A percentile compares a stretch with the other conserved stretches of the same genome.
Conservation (phyloP, 495 filamentous ascomycete species). For the Annulohypoxylon stygium region DNA sequence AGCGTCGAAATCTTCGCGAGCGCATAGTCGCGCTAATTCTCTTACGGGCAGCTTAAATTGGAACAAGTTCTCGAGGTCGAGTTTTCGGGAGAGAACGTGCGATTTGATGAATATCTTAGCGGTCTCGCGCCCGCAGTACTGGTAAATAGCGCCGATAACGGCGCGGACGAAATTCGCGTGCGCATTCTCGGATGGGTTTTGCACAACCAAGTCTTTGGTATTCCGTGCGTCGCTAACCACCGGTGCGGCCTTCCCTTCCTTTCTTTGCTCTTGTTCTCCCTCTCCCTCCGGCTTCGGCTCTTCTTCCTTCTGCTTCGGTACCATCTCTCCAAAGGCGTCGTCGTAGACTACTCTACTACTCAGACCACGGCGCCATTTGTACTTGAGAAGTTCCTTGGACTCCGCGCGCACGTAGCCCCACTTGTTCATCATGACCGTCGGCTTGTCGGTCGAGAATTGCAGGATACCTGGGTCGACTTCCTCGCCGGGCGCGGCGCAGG, state of each 20-base stretch:
- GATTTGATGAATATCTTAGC: slow-evolving; percentile 83
- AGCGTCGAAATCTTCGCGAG: slow-evolving; percentile 86
- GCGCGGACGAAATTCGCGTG: slow-evolving; percentile 79
- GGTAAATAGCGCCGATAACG: slow-evolving; percentile 83
- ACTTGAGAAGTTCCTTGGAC: slow-evolving; percentile 53
- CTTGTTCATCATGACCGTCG: slow-evolving; percentile 65
- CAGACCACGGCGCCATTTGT: slow-evolving; percentile 76
- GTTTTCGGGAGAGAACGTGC: slow-evolving; percentile 83
- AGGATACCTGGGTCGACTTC: slow-evolving; percentile 96
- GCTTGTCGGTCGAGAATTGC: slow-evolving; percentile 75
- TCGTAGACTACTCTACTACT: slow-evolving; percentile 80
- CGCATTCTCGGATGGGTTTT: slow-evolving; percentile 51
- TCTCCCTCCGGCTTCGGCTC: background rate
- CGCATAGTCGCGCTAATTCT: slow-evolving; percentile 84
- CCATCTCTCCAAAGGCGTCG: slow-evolving; percentile 80
- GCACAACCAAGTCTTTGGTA: slow-evolving; percentile 32
- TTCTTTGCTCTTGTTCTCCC: slow-evolving; percentile 14
- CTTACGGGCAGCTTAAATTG: slow-evolving; percentile 83
- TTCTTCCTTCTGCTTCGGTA: slow-evolving; percentile 31
- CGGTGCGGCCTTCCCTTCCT: slow-evolving; percentile 20
- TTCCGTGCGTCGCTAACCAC: slow-evolving; percentile 46
- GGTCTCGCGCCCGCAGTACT: slow-evolving; percentile 77
- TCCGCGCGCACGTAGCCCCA: slow-evolving; percentile 59
- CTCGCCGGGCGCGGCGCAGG: slow-evolving; percentile 81
- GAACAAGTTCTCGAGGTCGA: slow-evolving; percentile 83